Conservation (phyloP, 1,139 yeast genomes). For the Nakaseomyces bracarensis region DNA sequence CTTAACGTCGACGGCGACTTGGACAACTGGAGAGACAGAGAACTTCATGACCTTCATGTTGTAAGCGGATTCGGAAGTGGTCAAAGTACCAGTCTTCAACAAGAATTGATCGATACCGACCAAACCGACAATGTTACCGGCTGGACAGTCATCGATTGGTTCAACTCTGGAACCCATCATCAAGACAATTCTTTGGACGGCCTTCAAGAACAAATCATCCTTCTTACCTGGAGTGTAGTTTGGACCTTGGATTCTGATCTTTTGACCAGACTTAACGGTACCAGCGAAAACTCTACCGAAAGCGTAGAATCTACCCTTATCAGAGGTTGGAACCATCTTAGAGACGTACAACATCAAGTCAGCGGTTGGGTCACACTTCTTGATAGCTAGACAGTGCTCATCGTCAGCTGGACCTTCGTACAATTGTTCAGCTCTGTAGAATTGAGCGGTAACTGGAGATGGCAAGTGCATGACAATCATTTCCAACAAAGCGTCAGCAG, state of each 20-base stretch:
- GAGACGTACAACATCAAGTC: constrained; percentile 99
- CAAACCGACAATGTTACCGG: constrained; percentile 99
- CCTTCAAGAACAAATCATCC: constrained; percentile 94
- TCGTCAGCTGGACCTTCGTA: constrained; percentile 99
- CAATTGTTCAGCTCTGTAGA: constrained; percentile 97
- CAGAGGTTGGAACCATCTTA: constrained; percentile 99
- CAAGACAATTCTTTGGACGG: constrained; percentile 97
- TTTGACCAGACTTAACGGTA: constrained; percentile 97
- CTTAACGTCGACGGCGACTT: constrained; percentile 99
- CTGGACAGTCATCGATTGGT: constrained; percentile 99
- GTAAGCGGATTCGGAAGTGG: constrained; percentile 95
- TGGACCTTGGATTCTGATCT: constrained; percentile 99
- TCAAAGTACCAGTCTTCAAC: constrained; percentile 98
- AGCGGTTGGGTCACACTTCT: constrained; percentile 97
- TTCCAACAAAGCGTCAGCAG: constrained; percentile 98
- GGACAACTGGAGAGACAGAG: constrained; percentile 99
- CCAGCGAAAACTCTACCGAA: constrained; percentile 99
- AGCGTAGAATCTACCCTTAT: constrained; percentile 99
- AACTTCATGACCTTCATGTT: constrained; percentile 99
- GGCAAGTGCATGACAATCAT: constrained; percentile 98
- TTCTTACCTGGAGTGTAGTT: constrained; percentile 98
- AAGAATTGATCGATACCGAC: constrained; percentile 99
- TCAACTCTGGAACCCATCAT: constrained; percentile 99
- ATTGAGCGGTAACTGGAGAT: constrained; percentile 98
- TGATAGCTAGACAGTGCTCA: constrained; percentile 82